Percentiles rank a stretch among this genome's conserved stretches.
Conservation (phyloP, 768 basidiomycete species). For the Cytidiella melzeri region DNA sequence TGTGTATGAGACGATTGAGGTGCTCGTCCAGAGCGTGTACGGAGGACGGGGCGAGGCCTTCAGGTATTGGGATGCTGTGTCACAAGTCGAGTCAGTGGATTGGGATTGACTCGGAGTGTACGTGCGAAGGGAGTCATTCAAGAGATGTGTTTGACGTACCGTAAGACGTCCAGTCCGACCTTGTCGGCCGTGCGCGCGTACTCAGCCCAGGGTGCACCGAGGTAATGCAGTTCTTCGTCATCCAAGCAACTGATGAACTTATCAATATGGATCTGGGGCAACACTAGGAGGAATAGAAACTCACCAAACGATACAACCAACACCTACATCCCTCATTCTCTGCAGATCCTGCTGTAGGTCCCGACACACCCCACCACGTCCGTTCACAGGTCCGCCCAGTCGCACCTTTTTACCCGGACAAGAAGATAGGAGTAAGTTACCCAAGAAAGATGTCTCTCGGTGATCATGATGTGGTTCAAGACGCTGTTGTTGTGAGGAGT, state of each 20-base stretch:
- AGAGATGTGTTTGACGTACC: slow-evolving; percentile 37
- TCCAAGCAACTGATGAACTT: slow-evolving; percentile 62
- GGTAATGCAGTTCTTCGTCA: slow-evolving; percentile 72
- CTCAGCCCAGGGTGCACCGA: slow-evolving; percentile 83
- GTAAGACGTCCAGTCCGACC: slow-evolving; percentile 73
- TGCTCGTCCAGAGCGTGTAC: slow-evolving; percentile 56
- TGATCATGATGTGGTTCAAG: background rate
- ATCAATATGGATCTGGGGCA: background rate
- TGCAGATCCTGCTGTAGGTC: slow-evolving; percentile 72
- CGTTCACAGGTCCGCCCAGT: slow-evolving; percentile 67
- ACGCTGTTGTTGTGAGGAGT: background rate
- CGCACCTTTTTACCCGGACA: slow-evolving; percentile 97
- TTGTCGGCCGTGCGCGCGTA: slow-evolving; percentile 58
- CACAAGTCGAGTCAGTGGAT: slow-evolving; percentile 3
- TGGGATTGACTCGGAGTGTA: background rate
- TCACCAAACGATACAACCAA: slow-evolving; percentile 80
- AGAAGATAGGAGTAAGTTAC: slow-evolving; percentile 85
- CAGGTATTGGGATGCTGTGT: slow-evolving; percentile 80
- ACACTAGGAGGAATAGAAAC: slow-evolving; percentile 14
- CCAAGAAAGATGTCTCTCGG: slow-evolving; percentile 34
- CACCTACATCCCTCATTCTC: slow-evolving; percentile 68
- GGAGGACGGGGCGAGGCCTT: slow-evolving; percentile 74
- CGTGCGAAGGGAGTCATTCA: slow-evolving; percentile 1
- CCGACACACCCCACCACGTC: slow-evolving; percentile 76
- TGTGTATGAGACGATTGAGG: slow-evolving; percentile 56